phyloP scores from a whole-genome alignment of 2,329 filamentous ascomycete genomes.

The Calonectria pteridis region DNA sequence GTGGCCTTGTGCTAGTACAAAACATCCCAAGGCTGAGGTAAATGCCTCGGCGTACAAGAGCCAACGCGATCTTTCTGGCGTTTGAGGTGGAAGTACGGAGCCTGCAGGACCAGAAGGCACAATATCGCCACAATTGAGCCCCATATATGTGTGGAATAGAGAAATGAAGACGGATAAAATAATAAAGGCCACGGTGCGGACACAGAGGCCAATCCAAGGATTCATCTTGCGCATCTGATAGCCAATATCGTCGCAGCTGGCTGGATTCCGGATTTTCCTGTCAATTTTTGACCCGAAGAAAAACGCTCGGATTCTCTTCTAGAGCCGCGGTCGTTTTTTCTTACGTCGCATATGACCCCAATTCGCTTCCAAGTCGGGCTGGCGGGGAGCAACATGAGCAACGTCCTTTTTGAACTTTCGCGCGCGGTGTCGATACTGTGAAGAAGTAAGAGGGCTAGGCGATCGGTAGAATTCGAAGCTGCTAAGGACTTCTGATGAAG shows the following conservation, averaged over 20 bases:
- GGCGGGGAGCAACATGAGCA: background rate
- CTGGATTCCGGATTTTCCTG: constrained; percentile 35
- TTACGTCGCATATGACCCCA: background rate
- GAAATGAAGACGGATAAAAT: constrained; percentile 27
- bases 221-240: constrained; percentile 25
- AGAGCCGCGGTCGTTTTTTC: background rate
- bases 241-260: constrained; percentile 25
- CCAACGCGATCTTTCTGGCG: background rate
- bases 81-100: background rate
- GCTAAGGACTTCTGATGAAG: background rate
- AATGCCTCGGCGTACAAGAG: constrained; percentile 30
- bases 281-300: constrained; percentile 38
- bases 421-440: background rate
- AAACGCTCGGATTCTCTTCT: background rate
- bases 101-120: background rate
- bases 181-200: constrained; percentile 23
- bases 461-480: background rate
- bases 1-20: constrained; percentile 40
- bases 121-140: constrained; percentile 11
- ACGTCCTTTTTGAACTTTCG: no score
- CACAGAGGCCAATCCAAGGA: background rate
- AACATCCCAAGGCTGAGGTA: constrained; percentile 14
- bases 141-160: constrained; percentile 19
- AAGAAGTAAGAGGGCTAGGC: background rate
- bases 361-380: constrained; percentile 5